Evolutionary conservation across 140 eudicot species (phyloP).

Genomic region (Anethum foeniculum): DNA sequence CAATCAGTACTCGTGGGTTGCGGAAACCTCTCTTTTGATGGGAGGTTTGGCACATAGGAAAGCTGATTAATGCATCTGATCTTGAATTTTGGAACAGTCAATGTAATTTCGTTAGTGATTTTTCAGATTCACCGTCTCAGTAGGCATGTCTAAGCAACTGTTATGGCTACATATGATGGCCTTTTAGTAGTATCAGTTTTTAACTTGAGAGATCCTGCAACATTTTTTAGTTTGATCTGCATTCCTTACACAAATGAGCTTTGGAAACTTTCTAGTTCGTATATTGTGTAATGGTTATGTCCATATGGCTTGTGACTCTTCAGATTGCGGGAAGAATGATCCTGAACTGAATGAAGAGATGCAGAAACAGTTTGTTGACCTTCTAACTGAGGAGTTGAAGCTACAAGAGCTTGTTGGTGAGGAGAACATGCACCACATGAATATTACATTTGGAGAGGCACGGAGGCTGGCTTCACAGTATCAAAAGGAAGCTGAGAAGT

Average conservation of each 20-base stretch:
- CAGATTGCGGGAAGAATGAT: constrained; percentile 28
- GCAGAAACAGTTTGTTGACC: constrained; percentile 33
- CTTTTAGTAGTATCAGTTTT: not conserved
- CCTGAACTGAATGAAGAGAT: constrained; percentile 33
- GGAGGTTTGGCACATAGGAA: not conserved
- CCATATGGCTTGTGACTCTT: not conserved
- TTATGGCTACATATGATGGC: not conserved
- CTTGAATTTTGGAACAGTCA: not conserved
- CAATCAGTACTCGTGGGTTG: not conserved
- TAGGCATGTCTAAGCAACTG: not conserved
- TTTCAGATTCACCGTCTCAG: not conserved
- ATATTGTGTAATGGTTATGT: not conserved
- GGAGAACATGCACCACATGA: constrained; percentile 25
- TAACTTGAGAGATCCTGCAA: not conserved
- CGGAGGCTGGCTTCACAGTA: constrained; percentile 27
- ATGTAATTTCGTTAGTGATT: not conserved
- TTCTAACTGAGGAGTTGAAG: constrained; percentile 34
- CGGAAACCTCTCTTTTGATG: not conserved
- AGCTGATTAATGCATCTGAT: not conserved
- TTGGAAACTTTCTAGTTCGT: not conserved
- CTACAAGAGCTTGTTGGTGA: constrained; percentile 19
- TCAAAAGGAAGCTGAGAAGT: constrained; percentile 42
- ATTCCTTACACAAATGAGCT: not conserved
- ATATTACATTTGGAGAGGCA: constrained; percentile 27
- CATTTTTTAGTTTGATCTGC: not conserved